Base-by-base conservation (phyloP, 2,329 filamentous ascomycete genomes). In the Elsinoe necatrix region DNA sequence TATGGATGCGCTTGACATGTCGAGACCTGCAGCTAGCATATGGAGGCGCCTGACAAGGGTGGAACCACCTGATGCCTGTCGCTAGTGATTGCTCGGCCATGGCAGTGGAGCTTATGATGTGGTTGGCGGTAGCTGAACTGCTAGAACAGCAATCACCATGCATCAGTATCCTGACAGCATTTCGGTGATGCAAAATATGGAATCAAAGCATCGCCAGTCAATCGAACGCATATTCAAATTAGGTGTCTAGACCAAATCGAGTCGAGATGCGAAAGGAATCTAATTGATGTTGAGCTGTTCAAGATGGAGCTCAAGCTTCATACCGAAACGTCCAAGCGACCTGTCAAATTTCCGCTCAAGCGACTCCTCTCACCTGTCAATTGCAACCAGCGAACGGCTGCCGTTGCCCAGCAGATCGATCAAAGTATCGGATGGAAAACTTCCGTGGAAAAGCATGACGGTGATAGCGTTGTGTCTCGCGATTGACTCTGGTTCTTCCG, bases 291-390 rank as follows among this genome's bases (percentile, higher is more conserved):
- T 48, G 43, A 48, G 43, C 43, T 31, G 43, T 48, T n/a, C 43
- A 48, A 31, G 34, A 29, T 11, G 43, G 14, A 48, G 43, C 43
- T 48, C 43, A 31, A 43, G 41, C 41, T 43, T 48, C 25, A 16
- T 12, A 23, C 23, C 21, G 25, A 7, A 11, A 31, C 14, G 25
- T 21, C 27, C 45, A 14, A 34, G 25, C 45, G 27, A 50, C 45
- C 45, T 50, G 45, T 50, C 45, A 50, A 50, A 50, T 50, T 8
- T 50, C 6, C 23, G 41, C 41, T 45, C 21, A 20, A 45, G 41
- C 41, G 16, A 6, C 6, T 25, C 9, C 41, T 14, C 9, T 23
- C 41, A 14, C 18, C 12, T 45, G 1, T 45, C 23, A 12, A 7
- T 37, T 12, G 41, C 41, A 20, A 6, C 20, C 18, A 25, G 21